Base-by-base conservation (phyloP, 139 green algal species). In the Tetratostichococcus sp. region DNA sequence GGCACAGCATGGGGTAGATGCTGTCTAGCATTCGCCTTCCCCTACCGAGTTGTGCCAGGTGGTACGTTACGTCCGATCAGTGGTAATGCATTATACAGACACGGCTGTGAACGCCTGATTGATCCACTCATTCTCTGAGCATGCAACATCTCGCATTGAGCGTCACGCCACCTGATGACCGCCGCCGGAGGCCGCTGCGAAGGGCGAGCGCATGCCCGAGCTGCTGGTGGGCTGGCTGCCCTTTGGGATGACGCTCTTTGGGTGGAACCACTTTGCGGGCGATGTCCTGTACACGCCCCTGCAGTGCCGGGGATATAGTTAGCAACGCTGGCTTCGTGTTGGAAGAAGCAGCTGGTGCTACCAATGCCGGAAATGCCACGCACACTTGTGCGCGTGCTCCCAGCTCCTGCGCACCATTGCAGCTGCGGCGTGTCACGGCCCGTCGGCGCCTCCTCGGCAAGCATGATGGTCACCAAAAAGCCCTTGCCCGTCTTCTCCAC, bases 271-370 rank as follows among this genome's bases (percentile, higher is more conserved):
- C 43, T 81, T 81, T 32, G 39, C 71, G 31, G 76, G 30, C 30
- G 76, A 81, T 16, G 76, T 57, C 1, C 76, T 42, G 32, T 81
- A 81, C 35, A 66, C 50, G 6, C 76, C 76, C 76, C 76, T 81
- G 76, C 50, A 62, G 11, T 26, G 19, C 50, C 50, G 2, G 26
- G 50, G 50, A 23, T 25, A 17, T 17, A 62, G 17, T 5, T 17
- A 25, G 11, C 50, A 28, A 17, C 17, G 14, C 19, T 23, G 50
- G 50, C 50, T 17, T 62, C 19, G 11, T 8, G 11, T 62, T 26
- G 50, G 19, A 2, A 62, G 11, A 62, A 11, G 39, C n/a, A n/a
- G 39, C 11, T 50, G 39, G 39, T 6, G 11, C 39, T 11, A 50
- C 39, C 39, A 50, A 50, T 50, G 39, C n/a, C n/a, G n/a, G n/a